phyloP scores from a whole-genome alignment of 345 rosid species.

The thale cress (Arabidopsis thaliana) region TAIR10.1 NC_003075.7:9030501-9031000 shows the following conservation, averaged over 20 bases:
- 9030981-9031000: conserved; percentile 3
- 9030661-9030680: background rate
- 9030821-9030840: conserved; percentile 52
- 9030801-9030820: conserved; percentile 13
- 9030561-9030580: too few relatives aligned
- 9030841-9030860: conserved; percentile 62
- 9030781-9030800: conserved; percentile 37
- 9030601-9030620: background rate
- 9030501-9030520: too few relatives aligned
- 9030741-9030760: conserved; percentile 43
- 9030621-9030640: background rate
- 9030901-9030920: conserved; percentile 42
- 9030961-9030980: background rate
- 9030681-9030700: conserved; percentile 11
- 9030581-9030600: background rate
- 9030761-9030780: conserved; percentile 34
- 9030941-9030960: background rate
- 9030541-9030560: too few relatives aligned
- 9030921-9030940: background rate
- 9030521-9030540: too few relatives aligned
- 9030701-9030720: background rate
- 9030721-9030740: background rate
- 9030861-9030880: conserved; percentile 64
- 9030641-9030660: conserved; percentile 15
- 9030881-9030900: conserved; percentile 76